Evolutionary conservation across 768 basidiomycete genomes (phyloP), one percentile per base, ranked within the genome.

Genomic region (Pleurotus eryngii): DNA sequence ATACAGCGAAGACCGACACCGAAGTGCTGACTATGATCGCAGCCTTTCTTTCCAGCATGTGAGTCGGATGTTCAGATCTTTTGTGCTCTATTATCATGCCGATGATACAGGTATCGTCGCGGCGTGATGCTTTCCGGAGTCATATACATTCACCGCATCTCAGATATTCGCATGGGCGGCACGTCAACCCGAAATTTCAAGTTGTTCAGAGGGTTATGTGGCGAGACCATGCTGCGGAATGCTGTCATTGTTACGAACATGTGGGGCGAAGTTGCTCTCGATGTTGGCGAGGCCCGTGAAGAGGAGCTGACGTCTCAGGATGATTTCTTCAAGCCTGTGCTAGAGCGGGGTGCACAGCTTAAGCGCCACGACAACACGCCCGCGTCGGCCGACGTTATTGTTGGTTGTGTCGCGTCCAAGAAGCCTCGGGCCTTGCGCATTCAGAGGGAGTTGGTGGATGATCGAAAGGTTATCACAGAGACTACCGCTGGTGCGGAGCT

Each of bases 1-100:
- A 84, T 61, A 79, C 81, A 3, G 70, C 66, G 4, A 72, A 70
- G 49, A 78, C 72, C 46, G 82, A 83, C 51, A 72, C 76, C 0
- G 78, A 78, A n/a, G 67, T 83, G 11, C 65, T 83, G 46, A 76
- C 71, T 45, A 74, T 80, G 74, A 82, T 83, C 24, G 77, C 81
- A 0, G 57, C 76, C 49, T 75, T 71, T 59, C 65, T 78, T 22
- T 56, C 59, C 24, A 43, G 49, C 35, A 60, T 61, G 67, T 67
- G 53, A 57, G 59, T 57, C 24, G 24, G 5, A 26, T 26, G 1
- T 26, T 15, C 17, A 37, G 22, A 17, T 9, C 1, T 42, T 18
- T 2, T 11, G 11, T 35, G 30, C 9, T 30, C 26, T 14, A 6
- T 56, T 22, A 11, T 39, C 46, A 12, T 15, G 20, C 15, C 11